Evolutionary conservation across 2,329 filamentous ascomycete species (phyloP).

Genomic region (Alternaria infectoria): DNA sequence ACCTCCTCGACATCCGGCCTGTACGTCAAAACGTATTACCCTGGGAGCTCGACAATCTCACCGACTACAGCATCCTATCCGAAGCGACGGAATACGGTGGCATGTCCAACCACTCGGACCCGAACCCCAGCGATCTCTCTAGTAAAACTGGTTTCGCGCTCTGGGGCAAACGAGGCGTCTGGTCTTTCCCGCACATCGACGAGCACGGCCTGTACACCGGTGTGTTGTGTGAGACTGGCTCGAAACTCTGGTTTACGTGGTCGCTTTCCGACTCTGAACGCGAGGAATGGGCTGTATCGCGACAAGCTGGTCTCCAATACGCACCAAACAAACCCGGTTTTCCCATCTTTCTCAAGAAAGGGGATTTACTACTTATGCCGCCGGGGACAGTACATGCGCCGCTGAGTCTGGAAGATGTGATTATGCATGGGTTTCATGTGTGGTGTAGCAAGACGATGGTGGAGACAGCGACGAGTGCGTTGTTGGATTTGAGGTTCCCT

Average conservation of each 20-base stretch:
- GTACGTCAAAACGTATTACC: not conserved
- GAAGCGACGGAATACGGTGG: not conserved
- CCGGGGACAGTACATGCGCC: not conserved
- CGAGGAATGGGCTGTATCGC: not conserved
- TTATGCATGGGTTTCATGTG: not conserved
- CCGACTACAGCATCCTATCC: not conserved
- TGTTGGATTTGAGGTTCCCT: not conserved
- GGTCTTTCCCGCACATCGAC: not conserved
- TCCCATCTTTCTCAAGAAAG: not conserved
- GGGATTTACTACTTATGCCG: not conserved
- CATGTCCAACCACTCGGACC: not conserved
- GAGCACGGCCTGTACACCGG: not conserved
- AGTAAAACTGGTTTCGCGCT: not conserved
- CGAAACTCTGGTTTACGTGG: not conserved
- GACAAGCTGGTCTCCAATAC: not conserved
- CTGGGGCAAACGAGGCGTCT: not conserved
- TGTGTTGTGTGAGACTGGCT: not conserved
- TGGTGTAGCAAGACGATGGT: not conserved
- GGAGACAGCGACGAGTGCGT: not conserved
- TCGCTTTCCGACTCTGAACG: not conserved
- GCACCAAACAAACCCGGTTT: not conserved
- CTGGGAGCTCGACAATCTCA: not conserved
- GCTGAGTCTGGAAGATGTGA: not conserved
- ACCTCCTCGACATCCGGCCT: not conserved
- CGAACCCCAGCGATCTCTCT: not conserved